A percentile compares a stretch with the other conserved stretches of the same genome.
Evolutionary conservation across 1,139 yeast genomes (phyloP).

Genomic region (Blastobotrys malaysiensis): DNA sequence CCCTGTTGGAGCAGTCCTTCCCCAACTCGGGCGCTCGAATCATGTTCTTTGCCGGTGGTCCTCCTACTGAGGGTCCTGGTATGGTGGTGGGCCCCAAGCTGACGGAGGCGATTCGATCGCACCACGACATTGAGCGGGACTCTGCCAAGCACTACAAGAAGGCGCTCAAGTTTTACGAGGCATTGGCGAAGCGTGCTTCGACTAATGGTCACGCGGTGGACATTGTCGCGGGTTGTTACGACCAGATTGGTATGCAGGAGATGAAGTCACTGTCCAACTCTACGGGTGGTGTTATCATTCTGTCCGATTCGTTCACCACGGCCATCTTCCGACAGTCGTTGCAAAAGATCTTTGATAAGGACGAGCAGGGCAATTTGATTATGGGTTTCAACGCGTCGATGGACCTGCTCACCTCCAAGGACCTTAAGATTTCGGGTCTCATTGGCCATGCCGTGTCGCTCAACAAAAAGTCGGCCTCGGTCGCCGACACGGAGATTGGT

Average conservation of each 20-base stretch:
- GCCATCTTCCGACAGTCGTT: slow-evolving; percentile 94
- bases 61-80: slow-evolving; percentile 94
- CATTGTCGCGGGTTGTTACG: slow-evolving; percentile 95
- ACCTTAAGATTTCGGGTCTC: slow-evolving; percentile 83
- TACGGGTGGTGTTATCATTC: slow-evolving; percentile 90
- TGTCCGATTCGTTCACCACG: slow-evolving; percentile 94
- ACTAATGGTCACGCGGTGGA: slow-evolving; percentile 85
- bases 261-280: slow-evolving; percentile 84
- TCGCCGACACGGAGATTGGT: slow-evolving; percentile 91
- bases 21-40: slow-evolving; percentile 88
- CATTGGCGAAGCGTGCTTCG: slow-evolving; percentile 65
- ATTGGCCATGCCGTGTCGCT: slow-evolving; percentile 90
- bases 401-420: slow-evolving; percentile 84
- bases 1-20: slow-evolving; percentile 78
- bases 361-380: slow-evolving; percentile 71
- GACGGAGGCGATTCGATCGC: slow-evolving; percentile 95
- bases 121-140: slow-evolving; percentile 88
- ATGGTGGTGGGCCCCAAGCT: slow-evolving; percentile 86
- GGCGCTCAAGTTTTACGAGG: slow-evolving; percentile 81
- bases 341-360: slow-evolving; percentile 79
- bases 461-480: slow-evolving; percentile 47
- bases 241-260: slow-evolving; percentile 95
- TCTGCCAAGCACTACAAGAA: slow-evolving; percentile 88
- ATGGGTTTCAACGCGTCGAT: slow-evolving; percentile 68
- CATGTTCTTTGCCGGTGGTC: slow-evolving; percentile 90